Conservation (phyloP, 768 basidiomycete species). For the Kwoniella sp. region DNA sequence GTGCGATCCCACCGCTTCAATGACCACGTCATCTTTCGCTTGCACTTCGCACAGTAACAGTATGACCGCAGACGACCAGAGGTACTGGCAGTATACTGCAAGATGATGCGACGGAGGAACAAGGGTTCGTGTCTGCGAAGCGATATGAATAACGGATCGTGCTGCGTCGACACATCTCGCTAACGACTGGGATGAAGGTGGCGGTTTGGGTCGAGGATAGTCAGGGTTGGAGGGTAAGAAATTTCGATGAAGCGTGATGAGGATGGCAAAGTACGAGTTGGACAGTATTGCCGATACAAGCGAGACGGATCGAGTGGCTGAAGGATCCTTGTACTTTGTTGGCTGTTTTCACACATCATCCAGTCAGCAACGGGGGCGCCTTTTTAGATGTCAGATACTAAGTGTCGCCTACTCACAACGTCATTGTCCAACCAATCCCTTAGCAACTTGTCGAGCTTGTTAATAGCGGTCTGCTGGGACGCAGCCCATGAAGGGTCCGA, state of each 20-base stretch:
- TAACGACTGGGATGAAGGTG: constrained; percentile 43
- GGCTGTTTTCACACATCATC: constrained; percentile 21
- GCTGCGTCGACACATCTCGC: constrained; percentile 49
- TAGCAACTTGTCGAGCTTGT: constrained; percentile 73
- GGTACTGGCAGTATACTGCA: constrained; percentile 46
- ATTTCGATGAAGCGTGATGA: constrained; percentile 49
- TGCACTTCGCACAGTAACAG: constrained; percentile 50
- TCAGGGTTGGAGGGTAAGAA: constrained; percentile 47
- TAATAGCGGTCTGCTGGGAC: constrained; percentile 76
- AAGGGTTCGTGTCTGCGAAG: constrained; percentile 42
- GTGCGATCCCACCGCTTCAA: constrained; percentile 44
- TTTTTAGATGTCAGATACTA: constrained; percentile 11
- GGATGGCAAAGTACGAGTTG: constrained; percentile 47
- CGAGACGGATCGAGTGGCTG: constrained; percentile 36
- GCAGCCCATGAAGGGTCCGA: constrained; percentile 72
- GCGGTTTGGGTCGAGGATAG: constrained; percentile 41
- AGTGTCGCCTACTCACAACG: constrained; percentile 33
- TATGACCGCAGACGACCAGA: constrained; percentile 51
- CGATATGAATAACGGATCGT: constrained; percentile 50
- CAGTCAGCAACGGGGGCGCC: no score
- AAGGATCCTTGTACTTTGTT: constrained; percentile 46
- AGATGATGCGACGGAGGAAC: constrained; percentile 49
- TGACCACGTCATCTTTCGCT: constrained; percentile 46
- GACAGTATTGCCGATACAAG: constrained; percentile 43
- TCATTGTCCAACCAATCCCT: constrained; percentile 77